Evolutionary conservation across 2,329 filamentous ascomycete species (phyloP).

Genomic region (Stenocarpella maydis): DNA sequence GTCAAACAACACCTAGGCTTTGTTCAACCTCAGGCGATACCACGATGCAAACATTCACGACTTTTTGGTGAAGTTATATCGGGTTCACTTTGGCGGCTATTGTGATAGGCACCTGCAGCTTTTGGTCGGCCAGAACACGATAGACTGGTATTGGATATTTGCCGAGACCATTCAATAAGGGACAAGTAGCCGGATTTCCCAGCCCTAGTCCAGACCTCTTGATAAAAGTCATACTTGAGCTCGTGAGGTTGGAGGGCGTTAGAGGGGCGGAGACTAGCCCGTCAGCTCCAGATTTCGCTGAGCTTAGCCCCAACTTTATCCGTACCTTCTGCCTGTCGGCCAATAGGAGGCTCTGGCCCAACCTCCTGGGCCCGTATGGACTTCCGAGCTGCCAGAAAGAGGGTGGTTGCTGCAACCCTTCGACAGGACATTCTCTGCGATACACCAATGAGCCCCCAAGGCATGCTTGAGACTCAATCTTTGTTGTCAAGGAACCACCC

Average conservation of each 20-base stretch:
- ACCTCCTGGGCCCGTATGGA: not conserved
- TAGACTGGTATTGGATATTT: constrained; percentile 15
- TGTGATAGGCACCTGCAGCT: constrained; percentile 20
- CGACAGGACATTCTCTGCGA: not conserved
- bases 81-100: not conserved
- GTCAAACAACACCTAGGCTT: not conserved
- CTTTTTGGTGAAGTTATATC: constrained; percentile 20
- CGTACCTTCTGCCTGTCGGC: not conserved
- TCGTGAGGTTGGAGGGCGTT: not conserved
- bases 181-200: constrained; percentile 2
- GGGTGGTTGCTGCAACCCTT: constrained; percentile 16
- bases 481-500: not conserved
- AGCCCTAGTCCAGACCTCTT: constrained; percentile 14
- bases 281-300: constrained; percentile 5
- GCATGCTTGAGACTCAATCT: not conserved
- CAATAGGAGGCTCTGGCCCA: not conserved
- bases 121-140: constrained; percentile 21
- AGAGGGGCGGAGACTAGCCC: constrained; percentile 13
- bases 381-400: constrained; percentile 12
- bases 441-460: not conserved
- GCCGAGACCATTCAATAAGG: constrained; percentile 10
- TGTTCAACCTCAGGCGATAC: not conserved
- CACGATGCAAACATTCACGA: not conserved
- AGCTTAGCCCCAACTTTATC: constrained; percentile 15
- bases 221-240: not conserved